A percentile compares a stretch with the other conserved stretches of the same genome.
These are phyloP conservation scores for Ceratobasidium sp. DNA, from an alignment of 1,284 basidiomycete genomes.

Conservation along the genomic window DNA sequence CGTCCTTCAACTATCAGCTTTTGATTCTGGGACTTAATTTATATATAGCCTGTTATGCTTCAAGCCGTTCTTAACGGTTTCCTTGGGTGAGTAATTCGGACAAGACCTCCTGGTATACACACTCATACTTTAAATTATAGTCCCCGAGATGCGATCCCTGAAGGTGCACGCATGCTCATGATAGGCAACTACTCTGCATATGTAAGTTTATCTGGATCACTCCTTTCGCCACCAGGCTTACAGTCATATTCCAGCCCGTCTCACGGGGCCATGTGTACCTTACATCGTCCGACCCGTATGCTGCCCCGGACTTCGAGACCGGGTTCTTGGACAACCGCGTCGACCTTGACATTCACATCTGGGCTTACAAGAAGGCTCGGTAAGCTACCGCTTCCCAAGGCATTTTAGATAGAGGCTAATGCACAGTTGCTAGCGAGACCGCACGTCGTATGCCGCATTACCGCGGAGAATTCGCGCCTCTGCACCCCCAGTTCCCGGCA, in stretches of 20 bases:
- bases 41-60: conserved; percentile 34
- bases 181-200: conserved; percentile 34
- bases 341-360: conserved; percentile 37
- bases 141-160: conserved; percentile 26
- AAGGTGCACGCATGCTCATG: conserved; percentile 30
- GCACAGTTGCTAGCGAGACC: conserved; percentile 50
- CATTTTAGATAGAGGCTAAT: background rate
- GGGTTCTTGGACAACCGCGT: conserved; percentile 30
- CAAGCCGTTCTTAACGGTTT: conserved; percentile 29
- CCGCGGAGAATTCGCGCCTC: conserved; percentile 52
- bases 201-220: background rate
- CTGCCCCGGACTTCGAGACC: conserved; percentile 27
- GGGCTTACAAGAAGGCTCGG: conserved; percentile 40
- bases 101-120: background rate
- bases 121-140: background rate
- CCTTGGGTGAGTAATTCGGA: conserved; percentile 7
- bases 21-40: background rate
- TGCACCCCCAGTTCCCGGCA: conserved; percentile 53
- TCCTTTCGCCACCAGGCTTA: background rate
- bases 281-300: conserved; percentile 35
- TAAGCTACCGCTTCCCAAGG: background rate
- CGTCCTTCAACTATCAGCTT: background rate
- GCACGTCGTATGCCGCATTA: conserved; percentile 55
- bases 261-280: conserved; percentile 38
- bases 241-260: background rate